A percentile compares a stretch with the other conserved stretches of the same genome.
Conservation (phyloP, 352 stramenopile species). For the Phytophthora ramorum region DNA sequence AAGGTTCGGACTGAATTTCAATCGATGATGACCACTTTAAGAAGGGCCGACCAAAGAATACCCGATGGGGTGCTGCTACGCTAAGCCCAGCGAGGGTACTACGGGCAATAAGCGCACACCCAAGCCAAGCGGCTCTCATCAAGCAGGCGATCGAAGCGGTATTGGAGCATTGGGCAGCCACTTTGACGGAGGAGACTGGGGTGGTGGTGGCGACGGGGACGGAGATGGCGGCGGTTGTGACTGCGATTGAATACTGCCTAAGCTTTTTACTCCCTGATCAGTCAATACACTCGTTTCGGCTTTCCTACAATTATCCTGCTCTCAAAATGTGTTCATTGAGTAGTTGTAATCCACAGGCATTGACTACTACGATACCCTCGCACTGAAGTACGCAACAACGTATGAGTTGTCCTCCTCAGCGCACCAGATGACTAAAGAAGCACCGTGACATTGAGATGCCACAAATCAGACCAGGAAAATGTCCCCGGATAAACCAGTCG, state of each 20-base stretch:
- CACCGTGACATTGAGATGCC: conserved; percentile 8
- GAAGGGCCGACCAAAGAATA: too few species aligned
- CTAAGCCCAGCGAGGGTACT: neutral
- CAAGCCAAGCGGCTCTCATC: neutral
- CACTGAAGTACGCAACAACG: neutral
- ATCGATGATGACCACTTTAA: too few species aligned
- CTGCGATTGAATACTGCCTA: too few species aligned
- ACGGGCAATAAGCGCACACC: neutral
- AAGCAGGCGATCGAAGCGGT: neutral
- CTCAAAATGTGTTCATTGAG: neutral
- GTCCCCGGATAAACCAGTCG: conserved; percentile 6
- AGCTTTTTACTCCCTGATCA: too few species aligned
- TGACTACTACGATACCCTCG: neutral
- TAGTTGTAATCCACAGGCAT: too few species aligned
- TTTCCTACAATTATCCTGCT: too few species aligned
- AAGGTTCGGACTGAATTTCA: too few species aligned
- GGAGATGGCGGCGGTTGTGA: neutral
- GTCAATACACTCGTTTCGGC: too few species aligned
- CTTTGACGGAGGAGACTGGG: neutral
- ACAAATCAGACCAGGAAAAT: conserved; percentile 10
- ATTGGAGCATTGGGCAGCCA: neutral
- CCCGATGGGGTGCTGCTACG: too few species aligned
- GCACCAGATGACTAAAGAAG: neutral
- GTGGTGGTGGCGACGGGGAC: too few species aligned
- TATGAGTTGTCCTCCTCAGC: neutral